Evolutionary conservation across 2,329 filamentous ascomycete species (phyloP).

Genomic region (Pestalotiopsis sp.): DNA sequence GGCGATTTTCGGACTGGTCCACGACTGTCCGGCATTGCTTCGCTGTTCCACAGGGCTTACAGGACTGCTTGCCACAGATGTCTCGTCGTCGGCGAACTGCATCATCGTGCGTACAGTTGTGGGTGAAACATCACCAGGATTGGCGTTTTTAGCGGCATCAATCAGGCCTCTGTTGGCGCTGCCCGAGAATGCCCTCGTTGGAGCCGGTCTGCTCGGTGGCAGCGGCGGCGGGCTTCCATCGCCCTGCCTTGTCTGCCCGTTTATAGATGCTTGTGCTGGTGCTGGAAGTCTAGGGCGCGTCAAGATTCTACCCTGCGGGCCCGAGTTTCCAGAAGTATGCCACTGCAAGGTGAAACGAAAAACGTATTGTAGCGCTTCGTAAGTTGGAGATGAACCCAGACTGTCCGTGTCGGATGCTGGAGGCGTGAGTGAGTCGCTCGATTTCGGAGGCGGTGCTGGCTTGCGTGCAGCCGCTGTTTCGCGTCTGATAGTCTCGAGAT

Average conservation of each 20-base stretch:
- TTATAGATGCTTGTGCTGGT: conserved; percentile 68
- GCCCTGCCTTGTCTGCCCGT: conserved; percentile 18
- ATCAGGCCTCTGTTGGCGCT: conserved; percentile 48
- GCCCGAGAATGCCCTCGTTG: conserved; percentile 52
- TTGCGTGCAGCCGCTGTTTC: conserved; percentile 51
- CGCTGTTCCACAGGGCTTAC: conserved; percentile 21
- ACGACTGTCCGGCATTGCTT: conserved; percentile 25
- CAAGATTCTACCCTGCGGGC: conserved; percentile 64
- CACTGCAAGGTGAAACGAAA: conserved; percentile 78
- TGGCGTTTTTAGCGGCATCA: conserved; percentile 54
- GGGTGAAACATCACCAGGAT: conserved; percentile 35
- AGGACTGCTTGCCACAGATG: conserved; percentile 24
- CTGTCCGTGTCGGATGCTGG: conserved; percentile 55
- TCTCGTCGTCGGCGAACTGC: conserved; percentile 23
- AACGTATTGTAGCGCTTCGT: conserved; percentile 60
- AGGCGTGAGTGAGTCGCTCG: conserved; percentile 31
- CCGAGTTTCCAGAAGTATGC: conserved; percentile 55
- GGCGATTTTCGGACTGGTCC: conserved; percentile 19
- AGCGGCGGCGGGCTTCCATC: conserved; percentile 42
- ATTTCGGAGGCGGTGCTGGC: conserved; percentile 37
- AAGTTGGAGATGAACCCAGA: conserved; percentile 57
- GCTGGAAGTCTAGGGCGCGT: conserved; percentile 70
- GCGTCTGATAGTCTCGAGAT: conserved; percentile 52
- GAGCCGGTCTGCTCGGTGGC: conserved; percentile 41
- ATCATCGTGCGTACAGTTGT: conserved; percentile 27